phyloP scores from a whole-genome alignment of 2,329 filamentous ascomycete species.

The Sclerotinia sclerotiorum region DNA sequence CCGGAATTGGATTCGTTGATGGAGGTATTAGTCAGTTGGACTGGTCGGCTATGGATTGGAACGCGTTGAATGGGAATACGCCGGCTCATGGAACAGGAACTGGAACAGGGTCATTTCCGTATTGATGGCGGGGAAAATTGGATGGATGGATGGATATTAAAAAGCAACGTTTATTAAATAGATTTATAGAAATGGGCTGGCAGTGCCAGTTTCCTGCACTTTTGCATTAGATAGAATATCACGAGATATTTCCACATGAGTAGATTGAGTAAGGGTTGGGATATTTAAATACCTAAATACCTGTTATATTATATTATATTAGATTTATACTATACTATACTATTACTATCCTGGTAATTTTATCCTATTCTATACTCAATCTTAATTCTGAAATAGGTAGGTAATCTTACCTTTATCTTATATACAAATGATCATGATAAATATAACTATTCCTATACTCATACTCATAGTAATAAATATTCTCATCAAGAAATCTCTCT shows the following conservation, averaged over 20 bases:
- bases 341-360: too few species aligned
- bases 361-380: too few species aligned
- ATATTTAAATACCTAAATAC: not conserved
- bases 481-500: too few species aligned
- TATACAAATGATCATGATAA: too few species aligned
- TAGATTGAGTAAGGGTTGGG: not conserved
- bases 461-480: too few species aligned
- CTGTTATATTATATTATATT: too few species aligned
- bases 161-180: not conserved
- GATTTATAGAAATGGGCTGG: not conserved
- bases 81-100: not conserved
- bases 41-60: conserved; percentile 39
- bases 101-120: not conserved
- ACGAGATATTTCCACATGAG: not conserved
- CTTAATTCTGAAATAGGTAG: too few species aligned
- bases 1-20: conserved; percentile 28
- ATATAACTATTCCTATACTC: too few species aligned
- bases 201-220: not conserved
- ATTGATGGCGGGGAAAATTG: not conserved
- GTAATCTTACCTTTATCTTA: too few species aligned
- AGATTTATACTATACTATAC: too few species aligned
- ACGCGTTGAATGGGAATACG: conserved; percentile 3
- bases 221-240: not conserved
- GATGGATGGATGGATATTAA: too few species aligned
- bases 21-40: conserved; percentile 36